Base-by-base conservation (phyloP, 306 rosid genomes). In the Echinosophora koreensis region DNA sequence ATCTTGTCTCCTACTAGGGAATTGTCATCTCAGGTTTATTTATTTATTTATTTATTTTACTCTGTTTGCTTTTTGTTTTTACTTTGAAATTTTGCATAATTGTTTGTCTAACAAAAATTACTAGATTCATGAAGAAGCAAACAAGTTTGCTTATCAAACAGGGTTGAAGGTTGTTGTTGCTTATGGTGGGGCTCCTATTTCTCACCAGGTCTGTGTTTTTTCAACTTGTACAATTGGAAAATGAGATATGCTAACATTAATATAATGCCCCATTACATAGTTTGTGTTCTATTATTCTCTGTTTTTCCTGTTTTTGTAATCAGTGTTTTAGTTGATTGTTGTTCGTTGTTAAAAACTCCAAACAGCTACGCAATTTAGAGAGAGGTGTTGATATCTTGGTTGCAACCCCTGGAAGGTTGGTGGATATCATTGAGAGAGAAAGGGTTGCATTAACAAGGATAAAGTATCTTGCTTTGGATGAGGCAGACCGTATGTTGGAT, bases 351-450 rank as follows among this genome's bases (percentile, higher is more conserved):
- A 49, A 0, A 4, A 22, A 42, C 5, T 68, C 18, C 3, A 5
- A 55, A 47, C 81, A 93, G 97, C 71, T 93, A 14, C 81, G 90
- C 14, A 83, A 84, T 63, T 85, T 93, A 18, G 97, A 93, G 58
- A 85, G 78, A 37, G 98, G 97, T 12, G 97, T 93, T 61, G 98
- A 93, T 66, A 86, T 93, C 34, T 85, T 93, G 67, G 98, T 93
- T 77, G 97, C 98, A 30, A 93, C 98, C 55, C 97, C 98, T 5
- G 98, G 98, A 47, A 81, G 98, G 15, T 89, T 93, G 84, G 94
- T 88, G 16, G 98, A 93, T 85, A 65, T 93, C 64, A 87, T 90
- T 7, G 98, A 93, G 81, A 86, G 94, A 66, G 90, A 86, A 22
- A 91, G 90, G 76, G 93, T 93, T 69, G 88, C 91, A 0, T 77